A percentile compares a stretch with the other conserved stretches of the same genome.
Evolutionary conservation across 2,329 filamentous ascomycete genomes (phyloP).

Genomic region (Fusarium setosum): DNA sequence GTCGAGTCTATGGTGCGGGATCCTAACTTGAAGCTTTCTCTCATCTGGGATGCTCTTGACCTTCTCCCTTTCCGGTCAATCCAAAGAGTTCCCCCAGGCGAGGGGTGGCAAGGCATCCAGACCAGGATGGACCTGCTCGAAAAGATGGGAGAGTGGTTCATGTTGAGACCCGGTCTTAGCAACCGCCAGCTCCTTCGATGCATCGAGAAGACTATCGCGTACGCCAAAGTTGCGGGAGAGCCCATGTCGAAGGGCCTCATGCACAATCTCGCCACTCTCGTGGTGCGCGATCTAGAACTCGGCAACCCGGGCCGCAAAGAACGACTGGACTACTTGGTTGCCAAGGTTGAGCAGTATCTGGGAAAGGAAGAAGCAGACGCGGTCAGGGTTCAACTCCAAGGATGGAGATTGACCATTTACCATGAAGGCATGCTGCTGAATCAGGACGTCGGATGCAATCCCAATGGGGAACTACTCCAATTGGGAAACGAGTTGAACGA

Average conservation of each 20-base stretch:
- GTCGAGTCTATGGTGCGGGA: slow-evolving; percentile 49
- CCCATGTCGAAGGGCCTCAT: slow-evolving; percentile 43
- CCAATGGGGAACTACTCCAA: not conserved
- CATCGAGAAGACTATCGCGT: slow-evolving; percentile 41
- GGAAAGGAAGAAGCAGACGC: slow-evolving; percentile 32
- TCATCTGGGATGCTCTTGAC: slow-evolving; percentile 46
- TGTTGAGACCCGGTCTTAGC: slow-evolving; percentile 42
- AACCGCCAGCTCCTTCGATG: slow-evolving; percentile 46
- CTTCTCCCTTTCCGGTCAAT: slow-evolving; percentile 17
- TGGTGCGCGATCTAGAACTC: slow-evolving; percentile 48
- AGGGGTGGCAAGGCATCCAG: slow-evolving; percentile 6
- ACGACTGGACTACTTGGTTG: slow-evolving; percentile 46
- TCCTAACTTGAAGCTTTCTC: slow-evolving; percentile 29
- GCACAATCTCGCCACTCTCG: slow-evolving; percentile 38
- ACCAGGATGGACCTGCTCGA: slow-evolving; percentile 43
- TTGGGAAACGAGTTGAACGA: not conserved
- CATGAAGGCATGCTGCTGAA: not conserved
- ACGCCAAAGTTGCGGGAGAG: slow-evolving; percentile 38
- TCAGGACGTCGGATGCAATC: not conserved
- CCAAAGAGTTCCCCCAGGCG: not conserved
- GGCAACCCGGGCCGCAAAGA: slow-evolving; percentile 47
- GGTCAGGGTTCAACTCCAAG: slow-evolving; percentile 25
- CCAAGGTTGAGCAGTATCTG: slow-evolving; percentile 38
- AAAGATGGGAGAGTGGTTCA: slow-evolving; percentile 46
- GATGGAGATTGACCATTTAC: slow-evolving; percentile 37